Evolutionary conservation across 2,329 filamentous ascomycete genomes (phyloP).

Genomic region (Aspergillus neotritici): DNA sequence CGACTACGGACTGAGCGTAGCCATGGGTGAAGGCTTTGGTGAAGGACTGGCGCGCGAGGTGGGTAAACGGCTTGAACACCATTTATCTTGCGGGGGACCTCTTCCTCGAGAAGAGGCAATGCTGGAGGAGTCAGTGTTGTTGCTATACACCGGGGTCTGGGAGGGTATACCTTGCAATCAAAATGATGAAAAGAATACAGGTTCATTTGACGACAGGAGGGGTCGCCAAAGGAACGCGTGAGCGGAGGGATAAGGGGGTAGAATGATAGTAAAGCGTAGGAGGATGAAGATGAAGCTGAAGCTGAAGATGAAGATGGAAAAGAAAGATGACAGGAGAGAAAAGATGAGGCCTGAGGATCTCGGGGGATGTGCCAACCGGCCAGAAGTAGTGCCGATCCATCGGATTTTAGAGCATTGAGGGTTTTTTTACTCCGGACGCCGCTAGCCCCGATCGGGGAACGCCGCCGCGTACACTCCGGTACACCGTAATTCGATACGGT

Average conservation of each 20-base stretch:
- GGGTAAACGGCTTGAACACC: slow-evolving; percentile 64
- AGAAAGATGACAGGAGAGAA: neutral
- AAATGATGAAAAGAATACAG: slow-evolving; percentile 66
- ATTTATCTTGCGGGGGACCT: slow-evolving; percentile 75
- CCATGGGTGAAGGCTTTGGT: slow-evolving; percentile 95
- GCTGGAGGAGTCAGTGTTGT: slow-evolving; percentile 21
- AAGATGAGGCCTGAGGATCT: neutral
- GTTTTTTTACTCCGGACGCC: no score
- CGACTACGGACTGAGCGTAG: slow-evolving; percentile 96
- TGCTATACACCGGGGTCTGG: neutral
- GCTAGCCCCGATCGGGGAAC: no score
- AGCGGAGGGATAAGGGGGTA: slow-evolving; percentile 7
- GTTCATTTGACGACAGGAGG: slow-evolving; percentile 92
- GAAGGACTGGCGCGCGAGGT: slow-evolving; percentile 95
- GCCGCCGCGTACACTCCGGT: no score
- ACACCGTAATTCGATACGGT: no score
- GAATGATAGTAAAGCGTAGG: slow-evolving; percentile 1
- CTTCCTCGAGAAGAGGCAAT: slow-evolving; percentile 59
- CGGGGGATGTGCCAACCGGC: neutral
- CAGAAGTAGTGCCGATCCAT: no score
- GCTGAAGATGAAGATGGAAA: no score
- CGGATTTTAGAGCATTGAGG: no score
- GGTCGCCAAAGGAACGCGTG: slow-evolving; percentile 88
- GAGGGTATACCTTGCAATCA: slow-evolving; percentile 57
- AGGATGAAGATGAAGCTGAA: neutral